Evolutionary conservation across 1,284 basidiomycete species (phyloP).

Genomic region (Apiotrichum porosum): DNA sequence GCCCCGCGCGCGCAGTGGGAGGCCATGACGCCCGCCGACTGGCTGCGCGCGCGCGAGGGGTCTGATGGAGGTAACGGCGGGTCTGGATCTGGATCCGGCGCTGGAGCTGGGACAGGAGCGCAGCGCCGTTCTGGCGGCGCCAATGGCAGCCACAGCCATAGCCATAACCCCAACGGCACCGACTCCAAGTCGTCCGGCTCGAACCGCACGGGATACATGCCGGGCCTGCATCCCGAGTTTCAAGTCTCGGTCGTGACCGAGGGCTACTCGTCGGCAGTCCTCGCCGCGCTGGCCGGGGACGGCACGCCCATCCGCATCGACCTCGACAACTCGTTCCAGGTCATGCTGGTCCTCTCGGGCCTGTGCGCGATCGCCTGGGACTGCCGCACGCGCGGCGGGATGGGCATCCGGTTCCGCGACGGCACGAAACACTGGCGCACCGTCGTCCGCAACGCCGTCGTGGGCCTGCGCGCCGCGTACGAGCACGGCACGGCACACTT

Average conservation of each 20-base stretch:
- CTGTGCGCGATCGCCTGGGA: conserved; percentile 41
- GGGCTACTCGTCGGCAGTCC: conserved; percentile 32
- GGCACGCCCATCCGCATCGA: conserved; percentile 24
- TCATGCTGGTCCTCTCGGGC: conserved; percentile 33
- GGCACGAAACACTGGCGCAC: conserved; percentile 38
- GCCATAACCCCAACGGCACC: no score
- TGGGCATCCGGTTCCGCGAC: conserved; percentile 39
- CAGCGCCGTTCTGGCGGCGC: not conserved
- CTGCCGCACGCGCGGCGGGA: conserved; percentile 36
- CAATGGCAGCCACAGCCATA: not conserved
- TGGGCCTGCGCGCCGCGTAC: conserved; percentile 33
- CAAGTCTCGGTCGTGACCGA: conserved; percentile 27
- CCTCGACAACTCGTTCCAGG: conserved; percentile 27
- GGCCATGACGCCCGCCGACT: conserved; percentile 28
- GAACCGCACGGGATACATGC: conserved; percentile 16
- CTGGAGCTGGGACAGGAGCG: not conserved
- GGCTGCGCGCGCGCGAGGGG: conserved; percentile 24
- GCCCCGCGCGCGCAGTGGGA: conserved; percentile 34
- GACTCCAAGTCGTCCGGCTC: not conserved
- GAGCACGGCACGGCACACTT: conserved; percentile 23
- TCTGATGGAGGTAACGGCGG: no score
- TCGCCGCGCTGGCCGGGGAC: conserved; percentile 28
- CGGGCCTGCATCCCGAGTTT: conserved; percentile 40
- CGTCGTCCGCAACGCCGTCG: conserved; percentile 35
- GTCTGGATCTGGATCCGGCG: no score